Conservation (phyloP, 805 yeast species). For the Danielozyma ontarioensis region DNA sequence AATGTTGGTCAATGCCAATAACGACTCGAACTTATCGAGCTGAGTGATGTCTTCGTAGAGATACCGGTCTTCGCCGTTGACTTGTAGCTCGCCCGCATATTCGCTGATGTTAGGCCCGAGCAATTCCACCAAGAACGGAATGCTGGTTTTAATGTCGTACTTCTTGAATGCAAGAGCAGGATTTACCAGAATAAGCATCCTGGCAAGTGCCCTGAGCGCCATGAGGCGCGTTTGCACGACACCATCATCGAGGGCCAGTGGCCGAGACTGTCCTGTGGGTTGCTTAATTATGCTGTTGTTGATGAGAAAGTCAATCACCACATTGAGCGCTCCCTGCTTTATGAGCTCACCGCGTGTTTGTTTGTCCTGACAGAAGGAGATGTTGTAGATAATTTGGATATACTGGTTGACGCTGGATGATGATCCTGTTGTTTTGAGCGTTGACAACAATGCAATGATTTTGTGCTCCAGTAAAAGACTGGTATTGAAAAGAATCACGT, state of each 20-base stretch:
- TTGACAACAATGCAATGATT: conserved; percentile 13
- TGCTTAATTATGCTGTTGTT: conserved; percentile 21
- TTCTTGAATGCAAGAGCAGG: conserved; percentile 39
- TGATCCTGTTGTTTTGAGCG: conserved; percentile 12
- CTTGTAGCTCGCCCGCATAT: conserved; percentile 9
- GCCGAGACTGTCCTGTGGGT: conserved; percentile 9
- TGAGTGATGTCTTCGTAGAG: conserved; percentile 25
- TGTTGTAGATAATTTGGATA: conserved; percentile 29
- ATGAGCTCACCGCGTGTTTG: conserved; percentile 30
- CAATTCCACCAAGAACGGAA: conserved; percentile 46
- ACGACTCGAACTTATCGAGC: conserved; percentile 48
- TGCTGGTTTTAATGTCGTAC: conserved; percentile 33
- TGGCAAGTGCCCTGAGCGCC: conserved; percentile 41
- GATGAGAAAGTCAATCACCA: conserved; percentile 35
- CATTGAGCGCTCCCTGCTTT: conserved; percentile 41
- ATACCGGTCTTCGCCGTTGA: conserved; percentile 9
- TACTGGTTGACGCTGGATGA: conserved; percentile 14
- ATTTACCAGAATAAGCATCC: conserved; percentile 39
- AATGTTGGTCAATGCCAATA: conserved; percentile 65
- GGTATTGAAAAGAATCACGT: conserved; percentile 27
- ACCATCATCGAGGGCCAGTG: conserved; percentile 8
- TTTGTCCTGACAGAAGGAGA: conserved; percentile 23
- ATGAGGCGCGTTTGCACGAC: conserved; percentile 18
- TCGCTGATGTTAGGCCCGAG: conserved; percentile 29
- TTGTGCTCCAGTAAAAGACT: conserved; percentile 20